These are phyloP conservation scores for Saccharomyces uvarum DNA, from an alignment of 1,139 yeast genomes.

Conservation along the genomic window DNA sequence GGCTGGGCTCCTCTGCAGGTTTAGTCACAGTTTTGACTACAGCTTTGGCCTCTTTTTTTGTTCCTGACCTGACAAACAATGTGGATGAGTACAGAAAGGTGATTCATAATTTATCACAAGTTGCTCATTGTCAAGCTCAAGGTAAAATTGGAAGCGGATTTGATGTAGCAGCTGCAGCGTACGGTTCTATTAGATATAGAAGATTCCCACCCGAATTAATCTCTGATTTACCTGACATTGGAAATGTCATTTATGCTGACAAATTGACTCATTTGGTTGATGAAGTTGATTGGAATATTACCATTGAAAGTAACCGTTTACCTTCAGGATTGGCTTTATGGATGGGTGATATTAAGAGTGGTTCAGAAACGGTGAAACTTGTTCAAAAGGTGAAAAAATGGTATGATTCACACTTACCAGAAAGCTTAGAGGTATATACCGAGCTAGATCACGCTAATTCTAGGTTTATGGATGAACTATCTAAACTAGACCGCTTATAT, in stretches of 20 bases:
- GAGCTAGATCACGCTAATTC: constrained; percentile 53
- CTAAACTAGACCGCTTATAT: constrained; percentile 36
- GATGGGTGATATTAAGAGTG: constrained; percentile 91
- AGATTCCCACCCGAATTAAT: constrained; percentile 59
- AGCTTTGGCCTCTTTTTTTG: constrained; percentile 49
- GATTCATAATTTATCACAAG: constrained; percentile 77
- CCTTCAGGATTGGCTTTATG: constrained; percentile 63
- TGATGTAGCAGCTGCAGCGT: constrained; percentile 92
- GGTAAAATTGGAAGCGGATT: constrained; percentile 94
- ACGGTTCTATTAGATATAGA: constrained; percentile 75
- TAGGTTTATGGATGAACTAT: constrained; percentile 45
- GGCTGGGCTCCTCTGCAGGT: constrained; percentile 94
- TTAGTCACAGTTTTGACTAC: constrained; percentile 75
- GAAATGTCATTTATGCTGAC: constrained; percentile 14
- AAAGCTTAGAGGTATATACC: constrained; percentile 46
- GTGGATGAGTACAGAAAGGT: constrained; percentile 22
- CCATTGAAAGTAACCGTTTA: constrained; percentile 46
- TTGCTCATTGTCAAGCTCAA: constrained; percentile 90
- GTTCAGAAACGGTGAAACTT: constrained; percentile 88
- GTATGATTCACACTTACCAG: constrained; percentile 48
- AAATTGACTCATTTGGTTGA: constrained; percentile 40
- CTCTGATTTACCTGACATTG: constrained; percentile 33
- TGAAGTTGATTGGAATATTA: constrained; percentile 50
- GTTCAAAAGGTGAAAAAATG: constrained; percentile 71
- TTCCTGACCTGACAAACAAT: constrained; percentile 31